Conservation (phyloP, 116 monocot species). For the Dioscorea cayenensis region DNA sequence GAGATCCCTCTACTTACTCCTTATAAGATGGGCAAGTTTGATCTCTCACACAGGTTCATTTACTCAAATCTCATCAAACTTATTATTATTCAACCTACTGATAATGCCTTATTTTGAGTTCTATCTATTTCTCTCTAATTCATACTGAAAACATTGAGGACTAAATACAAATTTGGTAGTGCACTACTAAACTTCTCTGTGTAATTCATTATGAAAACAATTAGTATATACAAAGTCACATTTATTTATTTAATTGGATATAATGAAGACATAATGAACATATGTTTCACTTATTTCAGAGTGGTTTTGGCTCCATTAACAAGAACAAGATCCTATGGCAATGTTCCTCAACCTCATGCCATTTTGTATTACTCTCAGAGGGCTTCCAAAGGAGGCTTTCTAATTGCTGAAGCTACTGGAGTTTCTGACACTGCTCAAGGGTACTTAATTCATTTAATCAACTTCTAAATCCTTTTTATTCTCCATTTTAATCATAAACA, state of each 20-base stretch:
- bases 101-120: too few relatives aligned
- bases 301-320: not conserved
- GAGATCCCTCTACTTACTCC: not conserved
- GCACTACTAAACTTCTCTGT: too few relatives aligned
- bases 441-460: not conserved
- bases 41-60: not conserved
- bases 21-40: not conserved
- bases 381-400: not conserved
- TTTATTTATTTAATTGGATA: too few relatives aligned
- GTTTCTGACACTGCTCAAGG: constrained; percentile 5
- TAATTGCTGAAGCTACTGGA: not conserved
- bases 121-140: too few relatives aligned
- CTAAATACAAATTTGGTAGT: too few relatives aligned
- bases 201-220: too few relatives aligned
- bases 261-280: too few relatives aligned
- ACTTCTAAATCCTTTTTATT: not conserved
- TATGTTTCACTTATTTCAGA: not conserved
- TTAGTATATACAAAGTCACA: too few relatives aligned
- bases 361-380: constrained; percentile 3
- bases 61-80: too few relatives aligned
- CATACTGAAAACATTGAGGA: too few relatives aligned
- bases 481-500: too few relatives aligned
- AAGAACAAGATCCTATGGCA: constrained; percentile 2
- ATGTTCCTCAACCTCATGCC: constrained; percentile 3
- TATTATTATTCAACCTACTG: too few relatives aligned